Evolutionary conservation across 2,329 filamentous ascomycete species (phyloP).

Genomic region (Colletotrichum orchidophilum): DNA sequence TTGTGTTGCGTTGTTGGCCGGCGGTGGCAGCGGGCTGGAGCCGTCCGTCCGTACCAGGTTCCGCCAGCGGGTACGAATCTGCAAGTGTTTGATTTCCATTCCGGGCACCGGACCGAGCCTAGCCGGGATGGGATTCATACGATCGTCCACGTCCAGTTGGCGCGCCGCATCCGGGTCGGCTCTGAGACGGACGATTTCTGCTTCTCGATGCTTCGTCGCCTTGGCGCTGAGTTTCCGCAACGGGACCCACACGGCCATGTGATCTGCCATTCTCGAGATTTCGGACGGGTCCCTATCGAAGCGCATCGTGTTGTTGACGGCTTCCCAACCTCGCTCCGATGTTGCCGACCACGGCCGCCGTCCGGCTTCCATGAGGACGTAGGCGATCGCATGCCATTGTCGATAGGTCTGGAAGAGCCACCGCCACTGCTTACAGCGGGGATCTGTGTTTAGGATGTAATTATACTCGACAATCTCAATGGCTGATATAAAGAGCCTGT

Average conservation of each 20-base stretch:
- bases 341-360: conserved; percentile 59
- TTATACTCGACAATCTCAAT: conserved; percentile 79
- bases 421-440: conserved; percentile 53
- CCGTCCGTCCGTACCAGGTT: conserved; percentile 52
- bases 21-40: conserved; percentile 37
- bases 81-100: conserved; percentile 56
- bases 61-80: conserved; percentile 60
- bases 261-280: conserved; percentile 54
- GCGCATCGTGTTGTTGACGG: conserved; percentile 48
- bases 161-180: conserved; percentile 58
- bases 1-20: conserved; percentile 9
- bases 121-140: conserved; percentile 52
- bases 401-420: conserved; percentile 63
- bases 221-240: conserved; percentile 63
- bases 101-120: conserved; percentile 60
- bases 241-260: conserved; percentile 62
- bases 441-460: conserved; percentile 70
- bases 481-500: conserved; percentile 76
- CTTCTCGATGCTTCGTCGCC: conserved; percentile 60
- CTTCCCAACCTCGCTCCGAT: conserved; percentile 60
- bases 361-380: conserved; percentile 56
- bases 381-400: conserved; percentile 62
- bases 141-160: conserved; percentile 59
- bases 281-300: conserved; percentile 52
- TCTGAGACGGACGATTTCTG: conserved; percentile 59